phyloP scores from a whole-genome alignment of 2,329 filamentous ascomycete genomes.

The Thermothelomyces thermophilus region DNA sequence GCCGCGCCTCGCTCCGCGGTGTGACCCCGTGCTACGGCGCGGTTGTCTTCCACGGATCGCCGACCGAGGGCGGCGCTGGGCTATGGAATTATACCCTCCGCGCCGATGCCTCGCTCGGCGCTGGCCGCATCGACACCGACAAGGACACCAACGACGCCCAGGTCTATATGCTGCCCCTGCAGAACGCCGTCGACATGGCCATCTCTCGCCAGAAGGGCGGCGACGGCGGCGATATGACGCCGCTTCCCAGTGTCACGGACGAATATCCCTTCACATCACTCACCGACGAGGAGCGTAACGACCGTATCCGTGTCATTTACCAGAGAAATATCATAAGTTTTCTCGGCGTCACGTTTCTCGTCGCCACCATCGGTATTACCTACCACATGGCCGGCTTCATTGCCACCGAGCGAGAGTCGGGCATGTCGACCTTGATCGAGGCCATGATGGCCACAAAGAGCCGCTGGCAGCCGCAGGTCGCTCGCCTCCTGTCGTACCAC shows the following conservation, averaged over 20 bases:
- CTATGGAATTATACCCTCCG: constrained; percentile 84
- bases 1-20: constrained; percentile 53
- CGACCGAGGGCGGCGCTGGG: constrained; percentile 59
- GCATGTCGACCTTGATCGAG: constrained; percentile 83
- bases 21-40: constrained; percentile 68
- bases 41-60: constrained; percentile 67
- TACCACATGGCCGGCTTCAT: constrained; percentile 86
- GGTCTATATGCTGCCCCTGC: constrained; percentile 71
- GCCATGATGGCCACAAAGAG: constrained; percentile 78
- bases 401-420: constrained; percentile 76
- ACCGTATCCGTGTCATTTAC: constrained; percentile 61
- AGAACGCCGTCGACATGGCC: constrained; percentile 67
- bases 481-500: constrained; percentile 72
- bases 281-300: constrained; percentile 59
- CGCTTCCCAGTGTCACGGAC: constrained; percentile 34
- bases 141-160: constrained; percentile 65
- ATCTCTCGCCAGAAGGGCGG: constrained; percentile 47
- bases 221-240: constrained; percentile 8
- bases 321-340: constrained; percentile 69
- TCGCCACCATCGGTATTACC: constrained; percentile 71
- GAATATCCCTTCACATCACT: constrained; percentile 73
- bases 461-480: constrained; percentile 70
- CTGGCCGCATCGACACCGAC: constrained; percentile 56
- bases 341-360: constrained; percentile 71
- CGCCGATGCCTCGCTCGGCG: constrained; percentile 65